Base-by-base conservation (phyloP, 192 early-diverging fungal genomes). In the Entomortierella chlamydospora region DNA sequence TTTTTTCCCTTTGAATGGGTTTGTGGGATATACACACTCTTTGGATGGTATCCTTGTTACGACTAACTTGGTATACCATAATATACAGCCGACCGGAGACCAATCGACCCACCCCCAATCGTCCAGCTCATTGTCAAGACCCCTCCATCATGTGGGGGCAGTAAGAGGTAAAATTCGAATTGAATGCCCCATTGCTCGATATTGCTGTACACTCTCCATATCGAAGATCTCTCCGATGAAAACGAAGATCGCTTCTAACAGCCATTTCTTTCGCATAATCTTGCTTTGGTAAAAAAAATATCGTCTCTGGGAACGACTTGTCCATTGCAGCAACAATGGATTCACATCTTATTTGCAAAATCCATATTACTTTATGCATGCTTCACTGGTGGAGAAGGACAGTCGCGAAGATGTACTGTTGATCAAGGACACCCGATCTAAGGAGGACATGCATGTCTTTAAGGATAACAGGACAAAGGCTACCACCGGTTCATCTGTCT, bases 341-440 rank as follows among this genome's bases (percentile, higher is more conserved):
- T 82, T 59, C 28, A 84, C 69, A 26, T 72, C 83, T 0, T 84
- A 85, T 69, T 74, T 89, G 29, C 91, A 93, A 64, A 96, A 96
- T 72, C 96, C 97, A 10, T 97, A 96, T 83, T 97, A 95, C 83
- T 98, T 98, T 78, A 96, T 97, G 95, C 97, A 97, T 73, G 96
- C 95, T 1, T 95, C 96, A 4, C 82, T 98, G 43, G 92, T 97
- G 81, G 89, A 90, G 39, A 89, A 91, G 37, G 93, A 94, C 37
- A 88, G 88, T 53, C 91, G 93, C 51, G 90, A 95, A 68, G 95
- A 98, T 69, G 83, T 97, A 4, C 91, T 96, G 82, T 86, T 96
- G n/a, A 85, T 98, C 17, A 89, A 90, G 65, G 97, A 98, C 71
- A 92, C 91, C 25, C 95, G 96, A 69, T 95, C 95, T 8, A 73